A percentile compares a stretch with the other conserved stretches of the same genome.
Conservation (phyloP, 2,329 filamentous ascomycete genomes). For the Fusarium odoratissimum region DNA sequence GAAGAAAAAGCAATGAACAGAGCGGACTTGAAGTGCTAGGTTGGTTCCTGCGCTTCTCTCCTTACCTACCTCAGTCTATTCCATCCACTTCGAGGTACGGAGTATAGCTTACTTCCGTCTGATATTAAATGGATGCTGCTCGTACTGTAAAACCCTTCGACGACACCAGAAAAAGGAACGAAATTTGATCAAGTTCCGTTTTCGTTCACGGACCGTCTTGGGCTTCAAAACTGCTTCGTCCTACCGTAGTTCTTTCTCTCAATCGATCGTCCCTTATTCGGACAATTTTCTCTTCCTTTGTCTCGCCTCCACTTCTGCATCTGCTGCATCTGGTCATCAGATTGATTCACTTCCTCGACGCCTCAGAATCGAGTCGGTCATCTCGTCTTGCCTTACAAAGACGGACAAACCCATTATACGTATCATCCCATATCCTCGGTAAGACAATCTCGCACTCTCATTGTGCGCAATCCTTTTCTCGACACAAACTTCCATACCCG, state of each 20-base stretch:
- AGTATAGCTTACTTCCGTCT: background rate
- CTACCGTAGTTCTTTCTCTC: slow-evolving; percentile 8
- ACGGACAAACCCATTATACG: slow-evolving; percentile 28
- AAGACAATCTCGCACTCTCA: slow-evolving; percentile 28
- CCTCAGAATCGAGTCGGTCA: slow-evolving; percentile 11
- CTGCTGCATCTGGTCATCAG: slow-evolving; percentile 19
- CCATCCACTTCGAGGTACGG: background rate
- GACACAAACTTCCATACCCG: slow-evolving; percentile 4
- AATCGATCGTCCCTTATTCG: slow-evolving; percentile 1
- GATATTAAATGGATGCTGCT: background rate
- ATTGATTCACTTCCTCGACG: slow-evolving; percentile 21
- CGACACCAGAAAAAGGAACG: background rate
- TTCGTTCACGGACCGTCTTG: slow-evolving; percentile 12
- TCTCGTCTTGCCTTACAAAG: slow-evolving; percentile 13
- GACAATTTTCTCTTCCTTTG: slow-evolving; percentile 1
- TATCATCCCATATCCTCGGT: slow-evolving; percentile 5
- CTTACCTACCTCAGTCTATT: background rate
- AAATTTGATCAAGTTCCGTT: background rate
- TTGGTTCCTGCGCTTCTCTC: background rate
- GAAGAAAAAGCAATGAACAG: background rate
- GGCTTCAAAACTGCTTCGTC: background rate
- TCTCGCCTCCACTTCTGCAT: slow-evolving; percentile 25
- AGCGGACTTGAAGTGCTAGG: background rate
- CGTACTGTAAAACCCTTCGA: background rate
- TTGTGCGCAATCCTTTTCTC: background rate